Conservation (phyloP, 148 eudicot species). For the Silene uniflora region DNA sequence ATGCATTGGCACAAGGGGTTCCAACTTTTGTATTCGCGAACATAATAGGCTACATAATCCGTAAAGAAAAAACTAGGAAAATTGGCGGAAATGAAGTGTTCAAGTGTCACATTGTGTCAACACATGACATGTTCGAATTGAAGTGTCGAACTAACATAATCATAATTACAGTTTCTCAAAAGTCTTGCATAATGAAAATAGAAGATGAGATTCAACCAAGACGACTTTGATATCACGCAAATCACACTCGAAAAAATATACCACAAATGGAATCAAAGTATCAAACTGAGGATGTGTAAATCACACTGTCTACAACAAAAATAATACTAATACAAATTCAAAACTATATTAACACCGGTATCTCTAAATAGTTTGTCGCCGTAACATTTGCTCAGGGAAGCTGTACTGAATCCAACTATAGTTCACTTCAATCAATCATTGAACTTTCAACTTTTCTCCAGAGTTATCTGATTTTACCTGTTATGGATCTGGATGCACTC, state of each 20-base stretch:
- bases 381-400: constrained; percentile 16
- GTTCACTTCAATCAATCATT: constrained; percentile 18
- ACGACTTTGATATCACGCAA: neutral
- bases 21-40: too few relatives aligned
- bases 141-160: neutral
- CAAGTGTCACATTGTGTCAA: too few relatives aligned
- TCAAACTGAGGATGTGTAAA: constrained; percentile 24
- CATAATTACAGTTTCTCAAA: neutral
- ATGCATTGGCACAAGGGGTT: too few relatives aligned
- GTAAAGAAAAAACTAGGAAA: too few relatives aligned
- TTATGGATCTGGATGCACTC: neutral
- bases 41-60: too few relatives aligned
- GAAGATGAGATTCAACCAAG: neutral
- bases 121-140: too few relatives aligned
- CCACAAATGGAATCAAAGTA: constrained; percentile 25
- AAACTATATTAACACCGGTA: constrained; percentile 30
- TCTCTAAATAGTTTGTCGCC: constrained; percentile 18
- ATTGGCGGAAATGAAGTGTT: too few relatives aligned
- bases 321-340: constrained; percentile 16
- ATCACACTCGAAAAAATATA: constrained; percentile 11
- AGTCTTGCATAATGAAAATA: neutral
- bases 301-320: constrained; percentile 28
- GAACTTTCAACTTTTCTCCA: constrained; percentile 8
- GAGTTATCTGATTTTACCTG: constrained; percentile 19
- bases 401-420: constrained; percentile 19